Evolutionary conservation across 257 asterid species (phyloP).

Genomic region (Forsythia viridissima): DNA sequence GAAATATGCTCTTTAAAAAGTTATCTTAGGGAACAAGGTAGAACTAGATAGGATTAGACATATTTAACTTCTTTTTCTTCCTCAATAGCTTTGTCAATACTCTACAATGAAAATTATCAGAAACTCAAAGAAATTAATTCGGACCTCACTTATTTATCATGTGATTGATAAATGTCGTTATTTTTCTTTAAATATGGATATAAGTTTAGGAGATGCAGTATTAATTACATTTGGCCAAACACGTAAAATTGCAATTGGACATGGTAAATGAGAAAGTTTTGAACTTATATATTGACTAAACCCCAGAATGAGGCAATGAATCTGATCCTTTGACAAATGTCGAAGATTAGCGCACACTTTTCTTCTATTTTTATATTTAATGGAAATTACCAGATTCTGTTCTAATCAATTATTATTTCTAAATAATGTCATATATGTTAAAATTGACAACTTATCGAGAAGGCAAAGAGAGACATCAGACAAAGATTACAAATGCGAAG

Average conservation of each 20-base stretch:
- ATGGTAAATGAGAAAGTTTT: background rate
- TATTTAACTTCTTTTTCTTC: too few relatives aligned
- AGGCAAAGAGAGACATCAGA: background rate
- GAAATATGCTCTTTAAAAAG: too few relatives aligned
- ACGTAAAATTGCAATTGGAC: background rate
- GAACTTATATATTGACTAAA: background rate
- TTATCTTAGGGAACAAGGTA: too few relatives aligned
- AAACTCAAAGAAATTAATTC: background rate
- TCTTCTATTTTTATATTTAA: background rate
- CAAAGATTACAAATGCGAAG: constrained; percentile 4
- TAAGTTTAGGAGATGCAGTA: constrained; percentile 5
- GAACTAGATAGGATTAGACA: too few relatives aligned
- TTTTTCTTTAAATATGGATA: background rate
- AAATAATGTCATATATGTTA: background rate
- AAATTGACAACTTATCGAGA: background rate
- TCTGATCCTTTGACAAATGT: constrained; percentile 36
- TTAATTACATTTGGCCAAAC: constrained; percentile 1
- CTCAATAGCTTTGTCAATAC: too few relatives aligned
- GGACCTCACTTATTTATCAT: background rate
- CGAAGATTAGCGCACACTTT: constrained; percentile 25
- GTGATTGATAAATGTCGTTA: background rate
- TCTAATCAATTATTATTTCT: background rate
- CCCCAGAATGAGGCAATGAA: constrained; percentile 30
- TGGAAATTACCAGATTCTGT: background rate
- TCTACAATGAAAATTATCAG: background rate